These are phyloP conservation scores for Sarocladiaceae sp. DNA, from an alignment of 2,329 filamentous ascomycete genomes.

Conservation along the genomic window DNA sequence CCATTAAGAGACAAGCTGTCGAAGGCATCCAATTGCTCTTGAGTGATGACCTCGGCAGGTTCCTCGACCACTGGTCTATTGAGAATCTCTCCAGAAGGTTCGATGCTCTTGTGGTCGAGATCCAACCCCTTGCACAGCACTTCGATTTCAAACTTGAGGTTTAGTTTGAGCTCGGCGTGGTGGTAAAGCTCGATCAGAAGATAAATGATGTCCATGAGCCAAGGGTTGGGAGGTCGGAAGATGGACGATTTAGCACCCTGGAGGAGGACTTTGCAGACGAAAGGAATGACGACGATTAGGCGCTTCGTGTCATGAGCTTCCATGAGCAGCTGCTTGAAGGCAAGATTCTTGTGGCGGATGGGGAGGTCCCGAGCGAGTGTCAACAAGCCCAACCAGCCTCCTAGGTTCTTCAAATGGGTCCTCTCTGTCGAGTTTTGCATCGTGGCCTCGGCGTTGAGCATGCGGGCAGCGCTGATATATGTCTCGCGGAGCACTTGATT, in stretches of 20 bases:
- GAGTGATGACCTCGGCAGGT: slow-evolving; percentile 52
- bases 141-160: slow-evolving; percentile 98
- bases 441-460: slow-evolving; percentile 87
- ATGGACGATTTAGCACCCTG: slow-evolving; percentile 82
- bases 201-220: slow-evolving; percentile 94
- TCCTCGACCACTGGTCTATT: slow-evolving; percentile 64
- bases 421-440: slow-evolving; percentile 81
- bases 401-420: slow-evolving; percentile 87
- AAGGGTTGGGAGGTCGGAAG: slow-evolving; percentile 93
- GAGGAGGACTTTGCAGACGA: slow-evolving; percentile 91
- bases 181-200: slow-evolving; percentile 92
- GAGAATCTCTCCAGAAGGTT: slow-evolving; percentile 81
- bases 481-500: slow-evolving; percentile 90
- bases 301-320: slow-evolving; percentile 93
- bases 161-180: slow-evolving; percentile 87
- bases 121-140: slow-evolving; percentile 90
- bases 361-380: slow-evolving; percentile 92
- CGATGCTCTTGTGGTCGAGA: slow-evolving; percentile 88
- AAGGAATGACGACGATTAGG: slow-evolving; percentile 88
- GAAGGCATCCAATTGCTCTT: slow-evolving; percentile 73
- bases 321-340: slow-evolving; percentile 91
- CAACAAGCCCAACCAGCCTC: slow-evolving; percentile 86
- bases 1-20: slow-evolving; percentile 77
- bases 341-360: slow-evolving; percentile 94
- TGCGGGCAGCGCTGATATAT: slow-evolving; percentile 76